Conservation (phyloP, 139 green algal species). For the Picochlorum sp. region DNA sequence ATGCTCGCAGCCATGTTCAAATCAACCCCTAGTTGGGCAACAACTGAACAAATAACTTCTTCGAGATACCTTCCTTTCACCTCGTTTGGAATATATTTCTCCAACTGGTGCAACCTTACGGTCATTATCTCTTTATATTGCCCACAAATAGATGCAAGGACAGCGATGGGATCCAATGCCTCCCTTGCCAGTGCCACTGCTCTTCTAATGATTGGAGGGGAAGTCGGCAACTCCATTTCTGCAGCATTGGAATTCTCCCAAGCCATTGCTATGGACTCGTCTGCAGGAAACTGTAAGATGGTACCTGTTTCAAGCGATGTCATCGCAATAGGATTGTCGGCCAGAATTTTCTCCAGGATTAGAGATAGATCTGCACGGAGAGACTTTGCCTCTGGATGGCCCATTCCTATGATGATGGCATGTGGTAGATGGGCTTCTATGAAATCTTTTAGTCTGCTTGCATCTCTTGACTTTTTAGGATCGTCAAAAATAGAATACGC, state of each 20-base stretch:
- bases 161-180: conserved; percentile 72
- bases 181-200: conserved; percentile 73
- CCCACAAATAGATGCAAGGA: conserved; percentile 63
- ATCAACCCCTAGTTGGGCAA: conserved; percentile 67
- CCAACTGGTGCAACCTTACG: conserved; percentile 41
- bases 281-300: conserved; percentile 47
- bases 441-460: conserved; percentile 46
- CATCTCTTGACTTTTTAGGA: conserved; percentile 38
- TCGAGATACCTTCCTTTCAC: conserved; percentile 43
- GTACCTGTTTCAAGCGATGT: conserved; percentile 29
- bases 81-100: conserved; percentile 42
- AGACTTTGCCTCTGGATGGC: conserved; percentile 35
- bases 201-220: conserved; percentile 55
- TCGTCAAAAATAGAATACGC: conserved; percentile 36
- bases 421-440: conserved; percentile 71
- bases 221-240: conserved; percentile 49
- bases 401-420: conserved; percentile 63
- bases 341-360: conserved; percentile 49
- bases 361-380: conserved; percentile 56
- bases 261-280: conserved; percentile 63
- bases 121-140: conserved; percentile 25
- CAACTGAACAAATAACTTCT: conserved; percentile 38
- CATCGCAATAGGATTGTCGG: conserved; percentile 36
- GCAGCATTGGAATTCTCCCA: conserved; percentile 66
- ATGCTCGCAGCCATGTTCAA: conserved; percentile 67